Evolutionary conservation across 2,329 filamentous ascomycete species (phyloP).

Genomic region (Calcarisporium arbuscula): DNA sequence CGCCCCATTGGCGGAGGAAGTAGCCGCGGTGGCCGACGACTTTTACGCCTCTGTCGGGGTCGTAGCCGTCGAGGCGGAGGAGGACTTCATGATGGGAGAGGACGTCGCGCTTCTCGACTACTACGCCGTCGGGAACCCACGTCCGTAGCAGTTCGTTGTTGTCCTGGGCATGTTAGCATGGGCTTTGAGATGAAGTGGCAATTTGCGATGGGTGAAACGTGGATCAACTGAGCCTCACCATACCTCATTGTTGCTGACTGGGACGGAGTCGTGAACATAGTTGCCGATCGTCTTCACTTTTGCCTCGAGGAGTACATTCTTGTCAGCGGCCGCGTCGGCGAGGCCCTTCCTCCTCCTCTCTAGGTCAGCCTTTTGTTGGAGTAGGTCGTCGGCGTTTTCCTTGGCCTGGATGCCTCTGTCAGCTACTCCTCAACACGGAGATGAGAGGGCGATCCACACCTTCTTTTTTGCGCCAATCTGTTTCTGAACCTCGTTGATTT

Average conservation of each 20-base stretch:
- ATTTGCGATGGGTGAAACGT: background rate
- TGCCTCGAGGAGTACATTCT: conserved; percentile 64
- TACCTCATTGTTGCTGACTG: conserved; percentile 74
- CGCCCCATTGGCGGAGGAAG: conserved; percentile 81
- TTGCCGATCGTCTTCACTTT: conserved; percentile 74
- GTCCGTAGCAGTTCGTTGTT: conserved; percentile 71
- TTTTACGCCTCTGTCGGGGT: conserved; percentile 87
- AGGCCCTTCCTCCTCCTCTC: conserved; percentile 77
- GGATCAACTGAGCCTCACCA: conserved; percentile 4
- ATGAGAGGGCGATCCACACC: conserved; percentile 32
- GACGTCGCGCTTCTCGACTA: conserved; percentile 65
- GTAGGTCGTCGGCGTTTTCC: conserved; percentile 74
- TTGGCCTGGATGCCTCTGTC: conserved; percentile 64
- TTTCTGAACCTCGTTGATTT: conserved; percentile 85
- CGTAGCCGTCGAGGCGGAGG: conserved; percentile 79
- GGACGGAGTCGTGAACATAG: conserved; percentile 75
- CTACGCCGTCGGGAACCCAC: conserved; percentile 73
- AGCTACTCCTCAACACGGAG: conserved; percentile 1
- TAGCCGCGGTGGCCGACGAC: conserved; percentile 92
- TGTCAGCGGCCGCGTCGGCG: conserved; percentile 67
- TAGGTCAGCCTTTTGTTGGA: conserved; percentile 69
- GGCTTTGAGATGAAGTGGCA: too few species aligned
- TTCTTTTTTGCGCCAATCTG: conserved; percentile 89
- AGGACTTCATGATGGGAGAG: conserved; percentile 95
- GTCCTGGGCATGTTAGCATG: too few species aligned